Conservation (phyloP, 208 protist species). For the Wallacemonas sp. region DNA sequence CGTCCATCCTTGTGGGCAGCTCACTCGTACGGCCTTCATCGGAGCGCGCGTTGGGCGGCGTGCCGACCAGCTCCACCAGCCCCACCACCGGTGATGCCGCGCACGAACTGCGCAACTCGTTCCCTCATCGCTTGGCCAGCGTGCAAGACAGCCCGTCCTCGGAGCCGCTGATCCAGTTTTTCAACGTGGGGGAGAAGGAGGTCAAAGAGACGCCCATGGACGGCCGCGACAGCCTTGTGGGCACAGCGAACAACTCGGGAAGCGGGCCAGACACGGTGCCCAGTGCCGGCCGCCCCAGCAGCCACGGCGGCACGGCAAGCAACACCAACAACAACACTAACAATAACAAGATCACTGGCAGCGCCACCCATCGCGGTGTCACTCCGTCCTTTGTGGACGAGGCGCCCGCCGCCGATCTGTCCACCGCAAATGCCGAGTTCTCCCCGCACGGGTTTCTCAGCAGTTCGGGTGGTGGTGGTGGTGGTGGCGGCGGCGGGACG, state of each 20-base stretch:
- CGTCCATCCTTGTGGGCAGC: slow-evolving; percentile 8
- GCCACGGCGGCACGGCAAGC: background rate
- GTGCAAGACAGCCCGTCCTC: background rate
- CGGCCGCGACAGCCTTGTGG: background rate
- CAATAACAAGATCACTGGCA: no score
- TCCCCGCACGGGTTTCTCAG: background rate
- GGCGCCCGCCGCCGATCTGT: background rate
- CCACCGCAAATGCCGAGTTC: background rate
- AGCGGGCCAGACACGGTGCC: background rate
- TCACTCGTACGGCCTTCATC: slow-evolving; percentile 1
- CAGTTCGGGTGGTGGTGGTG: background rate
- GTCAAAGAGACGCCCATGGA: background rate
- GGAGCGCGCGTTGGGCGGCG: background rate
- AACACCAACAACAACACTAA: background rate
- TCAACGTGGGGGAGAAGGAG: background rate
- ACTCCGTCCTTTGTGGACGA: background rate
- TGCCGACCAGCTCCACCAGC: background rate
- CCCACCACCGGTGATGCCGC: background rate
- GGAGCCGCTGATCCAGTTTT: slow-evolving; percentile 13
- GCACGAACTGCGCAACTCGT: background rate
- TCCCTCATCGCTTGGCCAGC: background rate
- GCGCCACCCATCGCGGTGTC: background rate
- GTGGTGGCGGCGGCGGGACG: background rate
- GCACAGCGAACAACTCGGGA: background rate
- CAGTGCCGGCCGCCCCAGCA: background rate